Conservation (phyloP, 345 rosid genomes). For the Turnera subulata region DNA sequence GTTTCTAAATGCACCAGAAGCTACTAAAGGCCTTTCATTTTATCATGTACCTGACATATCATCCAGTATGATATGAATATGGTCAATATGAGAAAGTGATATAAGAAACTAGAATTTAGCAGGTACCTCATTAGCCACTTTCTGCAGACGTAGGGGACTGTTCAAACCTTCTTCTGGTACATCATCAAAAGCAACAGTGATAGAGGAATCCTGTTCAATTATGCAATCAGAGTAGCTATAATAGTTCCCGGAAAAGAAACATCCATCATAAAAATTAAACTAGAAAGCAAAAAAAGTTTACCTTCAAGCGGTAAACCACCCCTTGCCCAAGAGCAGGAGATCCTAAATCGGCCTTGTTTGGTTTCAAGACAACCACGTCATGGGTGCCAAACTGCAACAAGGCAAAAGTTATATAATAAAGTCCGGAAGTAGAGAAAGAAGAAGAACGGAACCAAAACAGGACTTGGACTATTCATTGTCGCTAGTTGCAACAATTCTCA, state of each 20-base stretch:
- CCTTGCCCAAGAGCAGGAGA: conserved; percentile 95
- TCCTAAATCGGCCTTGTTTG: conserved; percentile 79
- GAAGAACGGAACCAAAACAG: not conserved
- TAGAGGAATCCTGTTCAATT: conserved; percentile 65
- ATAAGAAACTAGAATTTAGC: too few relatives aligned
- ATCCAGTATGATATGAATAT: too few relatives aligned
- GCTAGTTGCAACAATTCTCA: not conserved
- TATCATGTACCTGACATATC: too few relatives aligned
- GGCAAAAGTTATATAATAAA: conserved; percentile 2
- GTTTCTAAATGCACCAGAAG: too few relatives aligned
- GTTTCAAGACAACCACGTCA: conserved; percentile 82
- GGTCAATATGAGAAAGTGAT: too few relatives aligned
- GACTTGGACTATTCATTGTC: not conserved
- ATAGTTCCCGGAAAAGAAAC: conserved; percentile 5
- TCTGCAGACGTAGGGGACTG: conserved; percentile 73
- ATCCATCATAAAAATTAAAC: conserved; percentile 6
- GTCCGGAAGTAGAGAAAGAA: conserved; percentile 1
- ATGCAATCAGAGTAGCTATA: conserved; percentile 2
- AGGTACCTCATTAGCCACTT: conserved; percentile 84
- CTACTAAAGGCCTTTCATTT: too few relatives aligned
- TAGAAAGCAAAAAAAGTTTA: conserved; percentile 22
- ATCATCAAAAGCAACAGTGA: conserved; percentile 84
- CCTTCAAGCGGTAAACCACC: conserved; percentile 83
- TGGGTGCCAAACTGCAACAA: conserved; percentile 71
- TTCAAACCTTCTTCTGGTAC: conserved; percentile 85